Conservation (phyloP, 192 early-diverging fungal species). For the Powellomyces hirtus region DNA sequence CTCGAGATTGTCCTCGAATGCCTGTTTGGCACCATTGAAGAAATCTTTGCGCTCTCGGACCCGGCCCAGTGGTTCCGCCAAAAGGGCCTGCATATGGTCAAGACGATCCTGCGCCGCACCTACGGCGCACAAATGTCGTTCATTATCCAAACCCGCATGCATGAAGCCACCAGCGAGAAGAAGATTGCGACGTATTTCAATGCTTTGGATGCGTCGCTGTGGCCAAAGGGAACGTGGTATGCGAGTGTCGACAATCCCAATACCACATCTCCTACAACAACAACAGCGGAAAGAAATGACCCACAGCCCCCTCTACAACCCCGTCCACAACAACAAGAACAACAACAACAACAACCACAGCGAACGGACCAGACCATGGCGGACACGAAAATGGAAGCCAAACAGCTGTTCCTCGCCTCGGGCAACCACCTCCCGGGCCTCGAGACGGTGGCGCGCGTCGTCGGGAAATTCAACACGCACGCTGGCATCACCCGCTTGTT, state of each 20-base stretch:
- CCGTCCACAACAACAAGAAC: neutral
- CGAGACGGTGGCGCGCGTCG: conserved; percentile 25
- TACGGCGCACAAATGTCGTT: conserved; percentile 32
- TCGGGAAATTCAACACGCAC: conserved; percentile 32
- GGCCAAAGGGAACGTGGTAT: conserved; percentile 38
- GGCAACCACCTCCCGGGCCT: conserved; percentile 19
- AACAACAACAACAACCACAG: neutral
- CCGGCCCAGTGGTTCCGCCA: conserved; percentile 47
- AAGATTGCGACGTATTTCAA: conserved; percentile 30
- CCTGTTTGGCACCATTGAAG: conserved; percentile 45
- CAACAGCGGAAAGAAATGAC: too few species aligned
- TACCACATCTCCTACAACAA: too few species aligned
- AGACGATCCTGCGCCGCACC: conserved; percentile 39
- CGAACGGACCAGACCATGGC: conserved; percentile 31
- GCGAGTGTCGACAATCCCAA: too few species aligned
- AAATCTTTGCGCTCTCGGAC: conserved; percentile 40
- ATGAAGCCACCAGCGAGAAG: conserved; percentile 3
- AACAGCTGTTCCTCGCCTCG: conserved; percentile 26
- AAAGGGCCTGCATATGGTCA: conserved; percentile 42
- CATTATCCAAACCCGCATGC: conserved; percentile 22
- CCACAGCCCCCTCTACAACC: too few species aligned
- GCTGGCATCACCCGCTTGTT: conserved; percentile 37
- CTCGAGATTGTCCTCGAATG: conserved; percentile 43
- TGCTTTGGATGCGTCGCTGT: conserved; percentile 25
- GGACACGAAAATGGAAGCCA: conserved; percentile 34